These are phyloP conservation scores for Blastobotrys peoriensis DNA, from an alignment of 805 yeast genomes.

Conservation along the genomic window DNA sequence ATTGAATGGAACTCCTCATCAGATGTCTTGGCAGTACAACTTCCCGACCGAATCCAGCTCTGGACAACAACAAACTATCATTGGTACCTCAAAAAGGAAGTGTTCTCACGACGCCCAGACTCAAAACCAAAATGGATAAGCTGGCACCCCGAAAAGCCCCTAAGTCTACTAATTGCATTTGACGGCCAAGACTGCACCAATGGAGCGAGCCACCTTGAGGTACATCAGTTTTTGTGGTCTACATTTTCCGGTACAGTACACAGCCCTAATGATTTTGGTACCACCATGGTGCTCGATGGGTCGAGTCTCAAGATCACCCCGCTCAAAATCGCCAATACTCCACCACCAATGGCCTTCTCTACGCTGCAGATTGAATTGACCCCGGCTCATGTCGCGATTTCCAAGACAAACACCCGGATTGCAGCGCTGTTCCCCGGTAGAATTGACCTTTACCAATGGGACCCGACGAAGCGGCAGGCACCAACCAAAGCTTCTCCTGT, in stretches of 20 bases:
- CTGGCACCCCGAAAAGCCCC: conserved; percentile 90
- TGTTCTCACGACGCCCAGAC: conserved; percentile 32
- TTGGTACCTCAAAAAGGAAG: conserved; percentile 89
- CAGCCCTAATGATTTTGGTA: conserved; percentile 68
- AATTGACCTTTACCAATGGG: conserved; percentile 42
- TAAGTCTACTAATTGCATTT: conserved; percentile 51
- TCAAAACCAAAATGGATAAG: conserved; percentile 37
- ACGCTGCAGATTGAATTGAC: conserved; percentile 51
- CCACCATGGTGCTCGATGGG: conserved; percentile 79
- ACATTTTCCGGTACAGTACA: conserved; percentile 62
- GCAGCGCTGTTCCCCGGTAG: conserved; percentile 51
- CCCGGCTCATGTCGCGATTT: conserved; percentile 60
- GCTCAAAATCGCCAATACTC: conserved; percentile 75
- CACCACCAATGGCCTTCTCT: conserved; percentile 86
- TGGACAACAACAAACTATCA: conserved; percentile 93
- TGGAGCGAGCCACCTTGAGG: conserved; percentile 37
- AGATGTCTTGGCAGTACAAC: conserved; percentile 67
- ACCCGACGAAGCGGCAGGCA: conserved; percentile 2
- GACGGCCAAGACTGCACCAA: conserved; percentile 30
- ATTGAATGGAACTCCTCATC: conserved; percentile 78
- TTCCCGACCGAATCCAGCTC: conserved; percentile 59
- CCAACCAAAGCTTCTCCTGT: not conserved
- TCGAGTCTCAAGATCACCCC: conserved; percentile 68
- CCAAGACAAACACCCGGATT: conserved; percentile 49
- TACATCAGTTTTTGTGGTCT: conserved; percentile 61